These are phyloP conservation scores for Endothia cerciana DNA, from an alignment of 2,329 filamentous ascomycete genomes.

Conservation along the genomic window DNA sequence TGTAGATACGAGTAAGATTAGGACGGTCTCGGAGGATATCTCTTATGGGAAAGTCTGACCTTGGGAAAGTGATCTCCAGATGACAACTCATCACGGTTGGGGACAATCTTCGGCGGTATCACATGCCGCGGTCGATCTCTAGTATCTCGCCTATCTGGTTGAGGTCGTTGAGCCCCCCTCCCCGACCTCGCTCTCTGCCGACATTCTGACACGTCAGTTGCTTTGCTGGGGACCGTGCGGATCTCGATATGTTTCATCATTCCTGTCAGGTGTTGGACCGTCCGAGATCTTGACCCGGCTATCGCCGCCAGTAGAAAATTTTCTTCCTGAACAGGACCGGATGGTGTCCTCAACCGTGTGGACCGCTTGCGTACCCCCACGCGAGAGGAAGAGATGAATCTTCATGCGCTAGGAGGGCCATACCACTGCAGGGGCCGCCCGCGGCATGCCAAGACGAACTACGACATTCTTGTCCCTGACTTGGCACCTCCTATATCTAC, in stretches of 20 bases:
- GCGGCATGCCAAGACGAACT: background rate
- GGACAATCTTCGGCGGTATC: background rate
- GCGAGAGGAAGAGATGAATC: background rate
- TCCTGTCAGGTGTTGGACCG: background rate
- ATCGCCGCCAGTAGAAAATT: background rate
- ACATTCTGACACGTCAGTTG: slow-evolving; percentile 5
- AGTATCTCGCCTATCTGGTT: too few species aligned
- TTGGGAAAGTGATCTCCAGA: background rate
- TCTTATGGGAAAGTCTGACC: too few species aligned
- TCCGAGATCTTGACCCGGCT: background rate
- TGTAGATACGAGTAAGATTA: background rate
- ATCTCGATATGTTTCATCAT: background rate
- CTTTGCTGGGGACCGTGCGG: background rate
- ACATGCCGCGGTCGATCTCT: too few species aligned
- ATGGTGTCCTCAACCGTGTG: background rate
- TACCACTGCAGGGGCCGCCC: slow-evolving; percentile 1
- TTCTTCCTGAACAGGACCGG: background rate
- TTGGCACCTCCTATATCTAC: background rate
- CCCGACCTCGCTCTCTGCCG: background rate
- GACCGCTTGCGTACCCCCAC: background rate
- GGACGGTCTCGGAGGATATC: too few species aligned
- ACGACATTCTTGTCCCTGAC: background rate
- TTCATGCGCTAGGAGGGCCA: background rate
- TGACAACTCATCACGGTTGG: slow-evolving; percentile 12
- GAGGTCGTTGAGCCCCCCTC: background rate